Evolutionary conservation across 805 yeast genomes (phyloP), one percentile per base, ranked within the genome.

Genomic region (Candida fluviatilis): DNA sequence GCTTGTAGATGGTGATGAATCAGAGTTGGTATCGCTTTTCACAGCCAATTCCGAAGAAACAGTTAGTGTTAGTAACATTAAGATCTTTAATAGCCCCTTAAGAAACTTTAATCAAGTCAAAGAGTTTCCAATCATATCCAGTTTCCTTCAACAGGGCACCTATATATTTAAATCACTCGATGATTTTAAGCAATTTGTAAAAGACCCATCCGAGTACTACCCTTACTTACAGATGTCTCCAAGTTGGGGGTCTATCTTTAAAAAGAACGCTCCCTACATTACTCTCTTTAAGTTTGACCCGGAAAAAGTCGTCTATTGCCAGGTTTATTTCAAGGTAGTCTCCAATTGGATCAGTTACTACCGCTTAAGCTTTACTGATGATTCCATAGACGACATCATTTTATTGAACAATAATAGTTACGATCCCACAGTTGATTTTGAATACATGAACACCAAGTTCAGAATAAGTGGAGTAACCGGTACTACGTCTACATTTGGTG

Each of bases 381-480:
- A 30, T 4, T 30, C 19, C 15, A 15, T 19, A 21, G 40, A 39
- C 16, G 42, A 46, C n/a, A 33, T 58, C 29, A 33, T 36, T 18
- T 43, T 58, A 3, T 34, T 62, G 4, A 43, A 51, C 40, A 57
- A 56, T 40, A 60, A 61, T 37, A 59, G 63, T 15, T 42, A 50
- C 19, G 51, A 49, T 24, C 65, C 67, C 2, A 55, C 58, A 13
- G 57, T 57, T 4, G 69, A 63, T 40, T 48, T 58, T 15, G 34
- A 39, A 14, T 52, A 47, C 43, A 46, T 49, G 30, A 47, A 41
- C 18, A 54, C 64, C 12, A 55, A 58, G 37, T 46, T 63, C 25
- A 51, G 69, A 15, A 43, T 60, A 5, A 36, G 43, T 34, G 68
- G 69, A 2, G 55, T 58, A 1, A 54, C 64, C 18, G 65, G 65